Conservation (phyloP, 768 basidiomycete genomes). For the Tylopilus cervinicoccineus region DNA sequence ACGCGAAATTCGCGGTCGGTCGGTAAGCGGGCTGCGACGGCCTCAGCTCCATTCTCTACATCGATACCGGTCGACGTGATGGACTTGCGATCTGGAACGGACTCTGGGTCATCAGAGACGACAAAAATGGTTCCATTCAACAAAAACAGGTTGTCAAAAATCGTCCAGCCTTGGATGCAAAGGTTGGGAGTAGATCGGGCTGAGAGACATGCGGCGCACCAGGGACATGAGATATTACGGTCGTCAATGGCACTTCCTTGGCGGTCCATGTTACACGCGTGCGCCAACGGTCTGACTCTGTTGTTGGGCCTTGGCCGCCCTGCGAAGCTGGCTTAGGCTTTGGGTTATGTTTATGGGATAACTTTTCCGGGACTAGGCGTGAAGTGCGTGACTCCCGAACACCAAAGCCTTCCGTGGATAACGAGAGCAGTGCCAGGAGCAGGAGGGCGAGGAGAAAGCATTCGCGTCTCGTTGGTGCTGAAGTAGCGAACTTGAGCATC, state of each 20-base stretch:
- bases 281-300: constrained; percentile 26
- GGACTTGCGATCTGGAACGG: constrained; percentile 57
- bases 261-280: constrained; percentile 38
- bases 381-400: constrained; percentile 4
- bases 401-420: constrained; percentile 29
- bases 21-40: constrained; percentile 58
- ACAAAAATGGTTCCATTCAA: constrained; percentile 79
- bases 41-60: constrained; percentile 56
- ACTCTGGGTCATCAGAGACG: constrained; percentile 68
- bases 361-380: constrained; percentile 5
- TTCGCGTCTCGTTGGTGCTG: constrained; percentile 55
- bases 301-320: constrained; percentile 6
- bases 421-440: constrained; percentile 44
- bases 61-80: constrained; percentile 69
- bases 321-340: background rate
- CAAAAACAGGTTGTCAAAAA: constrained; percentile 80
- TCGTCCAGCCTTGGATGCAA: constrained; percentile 70
- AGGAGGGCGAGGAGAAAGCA: constrained; percentile 46
- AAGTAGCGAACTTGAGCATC: constrained; percentile 20
- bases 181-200: background rate
- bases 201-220: constrained; percentile 37
- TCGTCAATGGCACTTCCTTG: constrained; percentile 50
- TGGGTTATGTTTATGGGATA: background rate
- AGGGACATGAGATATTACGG: constrained; percentile 70
- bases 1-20: constrained; percentile 76